Percentiles rank a stretch among this genome's conserved stretches.
phyloP scores from a whole-genome alignment of 768 basidiomycete genomes.

The Lactifluus echinatus region DNA sequence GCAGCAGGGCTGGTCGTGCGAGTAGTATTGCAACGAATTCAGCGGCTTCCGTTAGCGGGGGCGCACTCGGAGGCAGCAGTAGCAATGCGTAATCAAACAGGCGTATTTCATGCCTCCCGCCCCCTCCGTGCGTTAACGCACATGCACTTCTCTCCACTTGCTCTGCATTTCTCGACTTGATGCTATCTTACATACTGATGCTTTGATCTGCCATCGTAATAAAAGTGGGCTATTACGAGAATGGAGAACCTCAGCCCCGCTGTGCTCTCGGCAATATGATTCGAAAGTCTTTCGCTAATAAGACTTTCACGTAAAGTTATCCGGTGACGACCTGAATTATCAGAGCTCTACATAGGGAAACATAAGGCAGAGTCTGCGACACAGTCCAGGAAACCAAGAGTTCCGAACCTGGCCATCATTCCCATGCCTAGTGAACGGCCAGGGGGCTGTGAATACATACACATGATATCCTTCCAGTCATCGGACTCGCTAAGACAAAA shows the following conservation, averaged over 20 bases:
- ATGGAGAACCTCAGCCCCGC: too few species aligned
- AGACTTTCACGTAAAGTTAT: too few species aligned
- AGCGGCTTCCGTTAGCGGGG: neutral
- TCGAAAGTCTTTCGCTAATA: too few species aligned
- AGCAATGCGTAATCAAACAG: neutral
- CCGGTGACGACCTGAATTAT: neutral
- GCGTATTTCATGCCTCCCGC: too few species aligned
- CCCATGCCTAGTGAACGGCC: neutral
- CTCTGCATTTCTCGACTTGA: neutral
- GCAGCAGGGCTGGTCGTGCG: neutral
- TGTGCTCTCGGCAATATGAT: neutral
- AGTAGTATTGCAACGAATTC: neutral
- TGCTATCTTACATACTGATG: neutral
- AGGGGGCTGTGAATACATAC: neutral
- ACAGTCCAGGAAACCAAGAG: neutral
- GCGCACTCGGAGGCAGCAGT: neutral
- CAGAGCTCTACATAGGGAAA: slow-evolving; percentile 2
- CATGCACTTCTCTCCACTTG: neutral
- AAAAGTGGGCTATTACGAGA: neutral
- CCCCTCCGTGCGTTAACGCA: neutral
- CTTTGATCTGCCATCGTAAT: neutral
- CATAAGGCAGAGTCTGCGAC: neutral
- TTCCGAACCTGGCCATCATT: neutral
- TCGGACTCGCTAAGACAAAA: neutral
- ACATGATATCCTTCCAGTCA: slow-evolving; percentile 9